Base-by-base conservation (phyloP, 2,329 filamentous ascomycete genomes). In the Apiospora saccharicola region DNA sequence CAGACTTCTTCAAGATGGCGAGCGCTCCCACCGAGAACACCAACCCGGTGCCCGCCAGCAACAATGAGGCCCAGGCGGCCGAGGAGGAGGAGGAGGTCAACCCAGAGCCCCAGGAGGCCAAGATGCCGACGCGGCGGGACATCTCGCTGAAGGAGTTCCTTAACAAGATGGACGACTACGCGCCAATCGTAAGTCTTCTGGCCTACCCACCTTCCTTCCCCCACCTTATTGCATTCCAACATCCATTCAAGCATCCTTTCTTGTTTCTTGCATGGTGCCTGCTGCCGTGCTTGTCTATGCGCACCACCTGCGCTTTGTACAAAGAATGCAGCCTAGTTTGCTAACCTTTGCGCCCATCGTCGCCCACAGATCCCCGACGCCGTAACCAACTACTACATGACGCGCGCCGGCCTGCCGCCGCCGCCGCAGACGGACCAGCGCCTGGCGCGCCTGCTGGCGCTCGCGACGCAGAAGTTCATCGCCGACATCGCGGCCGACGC, bases 381-480 rank as follows among this genome's bases (percentile, higher is more conserved):
- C 26, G 96, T 99, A 30, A 98, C 95, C 75, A 92, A 97, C 82
- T 98, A 98, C 88, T 99, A 99, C 85, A 93, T 99, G 85, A 97
- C 96, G 49, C 93, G 97, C 77, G 95, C 96, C 76, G 96, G 96
- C 70, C 93, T 99, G 4, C 95, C 96, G 46, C 96, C 96, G 1
- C 95, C 96, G 53, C 95, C 94, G 0, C 93, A 96, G 78, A 97
- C 95, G 70, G 94, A 98, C 78, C 92, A 92, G 26, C 94, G 95
- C 72, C 93, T 99, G 41, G 94, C 96, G 30, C 94, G 96, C 68
- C 92, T 99, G 3, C 92, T 99, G 61, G 96, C 96, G 2, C 93
- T 99, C 12, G 96, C 96, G n/a, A 98, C 96, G 0, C 96, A 99
- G 81, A 99, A 99, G 82, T 99, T 99, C 87, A 94, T 99, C 78